Evolutionary conservation across 2,329 filamentous ascomycete species (phyloP), one percentile per base, ranked within the genome.

Genomic region (Simplicillium aogashimaense): DNA sequence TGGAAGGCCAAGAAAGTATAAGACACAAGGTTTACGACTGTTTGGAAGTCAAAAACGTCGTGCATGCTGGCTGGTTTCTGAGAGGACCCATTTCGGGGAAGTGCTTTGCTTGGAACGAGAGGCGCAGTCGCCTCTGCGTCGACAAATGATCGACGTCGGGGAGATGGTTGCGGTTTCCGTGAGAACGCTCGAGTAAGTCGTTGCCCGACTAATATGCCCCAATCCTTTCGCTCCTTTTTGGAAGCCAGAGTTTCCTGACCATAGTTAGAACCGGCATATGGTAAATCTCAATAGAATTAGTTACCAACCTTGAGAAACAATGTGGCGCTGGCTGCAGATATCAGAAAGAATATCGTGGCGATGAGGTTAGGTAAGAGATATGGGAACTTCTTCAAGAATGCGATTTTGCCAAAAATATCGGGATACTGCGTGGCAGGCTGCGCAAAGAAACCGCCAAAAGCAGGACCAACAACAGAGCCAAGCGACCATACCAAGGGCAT

Each of bases 401-500:
- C 63, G 33, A 69, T 77, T 30, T 73, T 60, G 6, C 80, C 80
- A 52, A 94, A 94, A 3, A 87, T 42, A 3, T 62, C 61, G 0
- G 88, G 87, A 53, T 83, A 80, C 43, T 88, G 81, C 43, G 81
- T 72, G 1, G 81, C 78, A 0, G 90, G 90, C 43, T 86, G 81
- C 8, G 88, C 86, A 44, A 97, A 77, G 45, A 87, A 81, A 4
- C 90, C 90, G 20, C 90, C 90, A 53, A 97, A 83, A 4, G 79
- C 81, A 1, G 90, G 90, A 0, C 90, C 90, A 49, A 95, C 84
- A 30, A 95, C 86, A 29, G 80, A 84, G 1, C 90, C 90, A 39
- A 95, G 67, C 10, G 81, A 88, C 83, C 87, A 97, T 28, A 77
- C 85, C 13, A 97, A 64, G 4, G 90, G 90, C 89, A 97, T 95